These are phyloP conservation scores for Mortierella hygrophila DNA, from an alignment of 192 early-diverging fungal genomes.

Conservation along the genomic window DNA sequence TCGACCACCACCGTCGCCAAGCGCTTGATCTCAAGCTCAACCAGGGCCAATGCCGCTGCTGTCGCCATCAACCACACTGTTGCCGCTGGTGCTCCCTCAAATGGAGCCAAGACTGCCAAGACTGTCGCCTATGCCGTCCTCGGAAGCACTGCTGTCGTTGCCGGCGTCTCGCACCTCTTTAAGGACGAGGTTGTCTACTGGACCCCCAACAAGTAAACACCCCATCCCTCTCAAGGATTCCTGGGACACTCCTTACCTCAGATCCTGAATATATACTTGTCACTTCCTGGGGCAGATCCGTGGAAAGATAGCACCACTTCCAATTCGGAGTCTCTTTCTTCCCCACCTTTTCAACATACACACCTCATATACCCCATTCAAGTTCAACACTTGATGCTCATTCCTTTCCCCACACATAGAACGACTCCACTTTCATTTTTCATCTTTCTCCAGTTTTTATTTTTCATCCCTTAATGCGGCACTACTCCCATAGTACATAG, in stretches of 20 bases:
- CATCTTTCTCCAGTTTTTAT: not conserved
- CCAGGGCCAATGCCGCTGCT: constrained; percentile 16
- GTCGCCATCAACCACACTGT: constrained; percentile 6
- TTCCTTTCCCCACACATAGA: not conserved
- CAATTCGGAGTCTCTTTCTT: not conserved
- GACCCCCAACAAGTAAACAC: constrained; percentile 46
- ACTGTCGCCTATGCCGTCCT: constrained; percentile 19
- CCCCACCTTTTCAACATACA: no score
- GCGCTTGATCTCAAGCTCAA: constrained; percentile 36
- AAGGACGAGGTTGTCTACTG: constrained; percentile 49
- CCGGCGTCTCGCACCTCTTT: constrained; percentile 23
- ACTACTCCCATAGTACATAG: not conserved
- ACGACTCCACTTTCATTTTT: not conserved
- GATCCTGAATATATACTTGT: not conserved
- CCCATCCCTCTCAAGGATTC: no score
- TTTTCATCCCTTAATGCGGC: not conserved
- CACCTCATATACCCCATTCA: not conserved
- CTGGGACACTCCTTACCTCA: not conserved
- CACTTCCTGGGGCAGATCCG: not conserved
- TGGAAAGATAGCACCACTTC: not conserved
- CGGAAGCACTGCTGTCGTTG: constrained; percentile 23
- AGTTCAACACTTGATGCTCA: not conserved
- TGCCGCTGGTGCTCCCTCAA: not conserved
- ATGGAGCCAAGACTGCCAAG: constrained; percentile 13
- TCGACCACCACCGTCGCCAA: constrained; percentile 10